A percentile compares a stretch with the other conserved stretches of the same genome.
Conservation (phyloP, 2,329 filamentous ascomycete genomes). For the Colletotrichum cordylinicola region DNA sequence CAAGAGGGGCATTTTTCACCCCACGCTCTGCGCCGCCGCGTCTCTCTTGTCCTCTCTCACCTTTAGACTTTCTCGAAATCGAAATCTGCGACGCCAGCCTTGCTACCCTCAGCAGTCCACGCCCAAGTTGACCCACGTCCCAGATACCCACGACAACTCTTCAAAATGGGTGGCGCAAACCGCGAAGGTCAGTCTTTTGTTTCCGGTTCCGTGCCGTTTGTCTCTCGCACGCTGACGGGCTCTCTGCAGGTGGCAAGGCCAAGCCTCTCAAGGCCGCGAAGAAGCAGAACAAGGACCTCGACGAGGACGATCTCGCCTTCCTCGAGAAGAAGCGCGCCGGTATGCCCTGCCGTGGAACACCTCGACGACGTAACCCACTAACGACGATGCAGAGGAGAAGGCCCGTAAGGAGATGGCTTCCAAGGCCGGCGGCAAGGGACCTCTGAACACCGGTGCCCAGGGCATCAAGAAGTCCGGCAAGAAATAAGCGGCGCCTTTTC, state of each 20-base stretch:
- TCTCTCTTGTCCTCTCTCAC: background rate
- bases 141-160: constrained; percentile 5
- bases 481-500: constrained; percentile 67
- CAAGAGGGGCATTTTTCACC: constrained; percentile 25
- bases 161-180: constrained; percentile 43
- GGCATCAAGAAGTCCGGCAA: constrained; percentile 99
- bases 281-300: constrained; percentile 82
- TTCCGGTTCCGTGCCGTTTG: background rate
- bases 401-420: constrained; percentile 84
- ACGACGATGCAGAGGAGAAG: constrained; percentile 69
- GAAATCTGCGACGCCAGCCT: constrained; percentile 2
- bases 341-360: constrained; percentile 47
- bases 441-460: constrained; percentile 81
- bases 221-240: background rate
- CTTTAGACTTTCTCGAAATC: background rate
- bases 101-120: constrained; percentile 1
- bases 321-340: constrained; percentile 85
- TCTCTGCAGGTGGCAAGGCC: constrained; percentile 72
- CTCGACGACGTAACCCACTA: background rate
- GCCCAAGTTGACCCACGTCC: background rate
- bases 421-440: constrained; percentile 86
- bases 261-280: constrained; percentile 90
- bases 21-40: constrained; percentile 16
- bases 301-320: constrained; percentile 86
- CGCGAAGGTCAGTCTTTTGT: constrained; percentile 38